Base-by-base conservation (phyloP, 352 stramenopile genomes). In the Phytophthora citricola region DNA sequence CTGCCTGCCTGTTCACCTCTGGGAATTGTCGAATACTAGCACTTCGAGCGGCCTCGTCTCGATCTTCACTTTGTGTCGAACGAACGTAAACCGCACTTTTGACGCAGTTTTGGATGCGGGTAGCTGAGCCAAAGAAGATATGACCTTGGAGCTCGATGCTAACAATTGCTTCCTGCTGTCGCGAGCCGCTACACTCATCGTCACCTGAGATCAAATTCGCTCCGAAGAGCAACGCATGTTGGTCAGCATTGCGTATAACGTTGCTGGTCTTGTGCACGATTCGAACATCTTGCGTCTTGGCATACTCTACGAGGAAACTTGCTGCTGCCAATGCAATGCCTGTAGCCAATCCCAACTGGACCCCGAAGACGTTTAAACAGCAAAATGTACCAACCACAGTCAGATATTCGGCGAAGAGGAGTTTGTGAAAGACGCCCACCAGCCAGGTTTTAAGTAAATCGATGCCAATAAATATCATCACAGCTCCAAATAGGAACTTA, bases 401-500 rank as follows among this genome's bases (percentile, higher is more conserved):
- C 4, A 83, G 60, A 66, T 99, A 99, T 73, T 99, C 95, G 1
- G 75, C 67, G 12, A 79, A 67, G 1, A 89, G 76, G 10, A 93
- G 55, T 56, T 92, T 93, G 17, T 73, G 66, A 32, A 74, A 85
- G 11, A 89, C 80, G 9, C 71, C 79, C 17, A 91, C 54, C 6
- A 93, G 65, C 85, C 85, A 93, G 1, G 81, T 85, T 55, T 86
- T 89, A 75, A 99, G 91, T 7, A 99, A 73, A 64, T 99, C 97
- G 5, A 98, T 76, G 32, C 93, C 96, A 66, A 99, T 98, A 75
- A 99, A 97, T 5, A 98, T 91, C 58, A 99, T 89, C 15, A 99
- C 77, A n/a, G 91, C 93, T 14, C 96, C 97, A 73, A 99, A 99
- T 62, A 99, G 98, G 58, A 98, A 97, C 70, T 98, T 98, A 1